Conservation (phyloP, 768 basidiomycete genomes). For the Clathrus columnatus region DNA sequence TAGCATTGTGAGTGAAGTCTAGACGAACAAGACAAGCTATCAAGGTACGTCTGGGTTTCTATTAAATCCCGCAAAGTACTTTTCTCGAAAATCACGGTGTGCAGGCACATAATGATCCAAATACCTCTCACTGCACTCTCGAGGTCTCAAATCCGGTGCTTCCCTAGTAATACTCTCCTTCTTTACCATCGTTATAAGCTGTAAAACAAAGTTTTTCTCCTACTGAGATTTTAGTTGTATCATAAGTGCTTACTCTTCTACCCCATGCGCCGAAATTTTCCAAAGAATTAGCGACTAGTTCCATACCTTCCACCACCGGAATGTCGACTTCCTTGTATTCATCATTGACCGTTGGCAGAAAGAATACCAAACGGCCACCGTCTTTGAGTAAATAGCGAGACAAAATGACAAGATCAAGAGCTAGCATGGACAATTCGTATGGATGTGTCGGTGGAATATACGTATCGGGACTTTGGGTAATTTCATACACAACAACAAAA, state of each 20-base stretch:
- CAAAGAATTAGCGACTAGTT: slow-evolving; percentile 76
- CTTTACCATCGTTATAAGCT: slow-evolving; percentile 92
- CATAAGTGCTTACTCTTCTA: slow-evolving; percentile 52
- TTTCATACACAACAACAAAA: not conserved
- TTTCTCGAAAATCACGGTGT: slow-evolving; percentile 81
- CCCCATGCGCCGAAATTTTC: slow-evolving; percentile 97
- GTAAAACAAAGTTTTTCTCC: slow-evolving; percentile 8
- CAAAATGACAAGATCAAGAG: slow-evolving; percentile 69
- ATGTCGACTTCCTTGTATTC: slow-evolving; percentile 87
- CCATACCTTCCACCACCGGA: slow-evolving; percentile 74
- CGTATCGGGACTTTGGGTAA: slow-evolving; percentile 44
- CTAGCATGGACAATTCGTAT: slow-evolving; percentile 83
- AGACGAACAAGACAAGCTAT: not conserved
- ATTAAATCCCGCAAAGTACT: slow-evolving; percentile 80
- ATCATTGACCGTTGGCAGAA: slow-evolving; percentile 86
- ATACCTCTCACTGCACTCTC: slow-evolving; percentile 15
- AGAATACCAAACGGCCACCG: slow-evolving; percentile 86
- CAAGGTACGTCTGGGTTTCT: slow-evolving; percentile 22
- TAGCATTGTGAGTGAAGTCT: not conserved
- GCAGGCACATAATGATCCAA: slow-evolving; percentile 52
- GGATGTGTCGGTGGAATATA: slow-evolving; percentile 88
- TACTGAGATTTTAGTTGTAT: not conserved
- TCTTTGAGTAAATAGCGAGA: slow-evolving; percentile 81
- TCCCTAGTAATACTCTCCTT: slow-evolving; percentile 24
- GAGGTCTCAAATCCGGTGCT: slow-evolving; percentile 44